These are phyloP conservation scores for Erodium maritimum DNA, from an alignment of 345 rosid species.

Conservation along the genomic window DNA sequence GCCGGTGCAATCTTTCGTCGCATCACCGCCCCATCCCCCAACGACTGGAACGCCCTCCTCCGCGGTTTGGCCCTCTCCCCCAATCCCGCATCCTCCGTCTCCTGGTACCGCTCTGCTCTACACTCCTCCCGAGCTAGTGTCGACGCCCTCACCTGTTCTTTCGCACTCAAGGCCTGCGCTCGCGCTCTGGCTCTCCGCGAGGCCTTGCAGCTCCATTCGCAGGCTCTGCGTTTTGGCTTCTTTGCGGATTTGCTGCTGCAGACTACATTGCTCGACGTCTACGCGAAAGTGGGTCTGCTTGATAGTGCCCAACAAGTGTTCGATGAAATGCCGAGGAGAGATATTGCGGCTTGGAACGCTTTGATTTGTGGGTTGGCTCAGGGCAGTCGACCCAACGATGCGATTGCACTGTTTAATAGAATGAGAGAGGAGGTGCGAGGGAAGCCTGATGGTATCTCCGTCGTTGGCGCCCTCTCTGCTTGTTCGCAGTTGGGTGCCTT, in stretches of 20 bases:
- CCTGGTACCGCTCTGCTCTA: conserved; percentile 47
- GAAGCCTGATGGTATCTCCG: conserved; percentile 54
- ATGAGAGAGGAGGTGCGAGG: conserved; percentile 39
- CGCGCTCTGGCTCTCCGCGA: conserved; percentile 40
- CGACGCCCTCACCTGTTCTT: conserved; percentile 80
- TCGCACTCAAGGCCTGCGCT: conserved; percentile 71
- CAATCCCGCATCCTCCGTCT: conserved; percentile 37
- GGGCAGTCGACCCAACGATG: conserved; percentile 49
- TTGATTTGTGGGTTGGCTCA: conserved; percentile 66
- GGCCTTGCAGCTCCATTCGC: conserved; percentile 47
- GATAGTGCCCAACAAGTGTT: conserved; percentile 43
- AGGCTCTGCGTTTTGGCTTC: conserved; percentile 41
- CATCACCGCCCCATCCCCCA: conserved; percentile 46
- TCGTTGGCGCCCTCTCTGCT: conserved; percentile 68
- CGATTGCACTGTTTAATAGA: conserved; percentile 43
- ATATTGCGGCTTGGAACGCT: conserved; percentile 80
- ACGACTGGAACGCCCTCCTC: conserved; percentile 80
- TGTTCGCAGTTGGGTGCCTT: conserved; percentile 69
- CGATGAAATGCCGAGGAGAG: conserved; percentile 59
- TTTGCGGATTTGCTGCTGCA: conserved; percentile 53
- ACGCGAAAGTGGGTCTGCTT: conserved; percentile 53
- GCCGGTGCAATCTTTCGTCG: conserved; percentile 40
- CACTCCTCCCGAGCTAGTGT: conserved; percentile 24
- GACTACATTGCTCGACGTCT: conserved; percentile 63
- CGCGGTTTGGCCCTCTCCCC: conserved; percentile 55